A percentile compares a stretch with the other conserved stretches of the same genome.
Evolutionary conservation across 805 yeast genomes (phyloP).

Genomic region (baker's yeast (Saccharomyces cerevisiae)): DNA sequence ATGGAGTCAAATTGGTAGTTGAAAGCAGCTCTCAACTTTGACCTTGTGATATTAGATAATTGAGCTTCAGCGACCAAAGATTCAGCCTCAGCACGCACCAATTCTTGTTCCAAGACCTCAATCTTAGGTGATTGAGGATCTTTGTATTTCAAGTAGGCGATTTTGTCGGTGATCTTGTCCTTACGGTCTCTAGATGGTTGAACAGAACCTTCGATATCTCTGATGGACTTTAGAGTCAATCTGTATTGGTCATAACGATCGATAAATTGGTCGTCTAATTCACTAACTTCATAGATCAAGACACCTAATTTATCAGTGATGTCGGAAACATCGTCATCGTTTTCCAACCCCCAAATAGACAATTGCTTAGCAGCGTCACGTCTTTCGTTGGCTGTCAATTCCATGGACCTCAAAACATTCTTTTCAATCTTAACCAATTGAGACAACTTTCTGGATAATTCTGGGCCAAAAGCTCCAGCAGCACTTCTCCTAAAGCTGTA

Average conservation of each 20-base stretch:
- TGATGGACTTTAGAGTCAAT: slow-evolving; percentile 67
- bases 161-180: slow-evolving; percentile 76
- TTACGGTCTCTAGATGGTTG: slow-evolving; percentile 85
- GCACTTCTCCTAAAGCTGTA: slow-evolving; percentile 59
- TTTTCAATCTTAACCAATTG: slow-evolving; percentile 74
- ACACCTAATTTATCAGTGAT: slow-evolving; percentile 84
- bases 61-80: slow-evolving; percentile 88
- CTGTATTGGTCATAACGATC: slow-evolving; percentile 83
- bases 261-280: slow-evolving; percentile 78
- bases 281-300: slow-evolving; percentile 73
- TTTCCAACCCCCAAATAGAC: slow-evolving; percentile 79
- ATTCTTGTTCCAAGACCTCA: slow-evolving; percentile 74
- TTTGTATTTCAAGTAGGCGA: slow-evolving; percentile 75
- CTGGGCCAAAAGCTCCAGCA: slow-evolving; percentile 78
- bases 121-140: slow-evolving; percentile 78
- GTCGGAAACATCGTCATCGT: slow-evolving; percentile 79
- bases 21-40: slow-evolving; percentile 76
- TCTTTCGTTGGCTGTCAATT: slow-evolving; percentile 68
- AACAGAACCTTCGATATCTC: slow-evolving; percentile 81
- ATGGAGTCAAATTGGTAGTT: slow-evolving; percentile 78
- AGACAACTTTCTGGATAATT: slow-evolving; percentile 63
- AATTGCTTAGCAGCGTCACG: slow-evolving; percentile 76
- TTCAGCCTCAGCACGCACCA: slow-evolving; percentile 89
- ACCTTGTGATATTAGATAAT: slow-evolving; percentile 80
- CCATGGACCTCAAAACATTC: slow-evolving; percentile 71